phyloP scores from a whole-genome alignment of 2,329 filamentous ascomycete genomes.

The Talaromyces atroroseus region DNA sequence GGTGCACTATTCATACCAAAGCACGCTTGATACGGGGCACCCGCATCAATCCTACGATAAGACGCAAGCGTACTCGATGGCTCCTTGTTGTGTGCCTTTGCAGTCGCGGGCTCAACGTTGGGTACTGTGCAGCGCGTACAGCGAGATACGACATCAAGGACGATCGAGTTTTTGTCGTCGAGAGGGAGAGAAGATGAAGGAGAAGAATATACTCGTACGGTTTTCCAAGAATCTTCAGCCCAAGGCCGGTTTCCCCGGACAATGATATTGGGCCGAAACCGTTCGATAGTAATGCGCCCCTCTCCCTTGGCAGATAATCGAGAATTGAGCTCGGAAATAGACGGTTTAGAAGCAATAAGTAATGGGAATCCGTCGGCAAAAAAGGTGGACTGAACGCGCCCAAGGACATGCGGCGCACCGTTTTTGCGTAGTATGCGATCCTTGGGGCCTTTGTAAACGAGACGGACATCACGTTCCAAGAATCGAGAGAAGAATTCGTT shows the following conservation, averaged over 20 bases:
- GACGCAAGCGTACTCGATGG: constrained; percentile 60
- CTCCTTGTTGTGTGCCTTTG: constrained; percentile 52
- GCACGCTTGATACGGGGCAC: constrained; percentile 59
- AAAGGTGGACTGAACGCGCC: constrained; percentile 49
- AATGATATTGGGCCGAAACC: constrained; percentile 61
- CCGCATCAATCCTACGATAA: constrained; percentile 55
- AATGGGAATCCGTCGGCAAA: constrained; percentile 59
- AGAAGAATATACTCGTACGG: constrained; percentile 35
- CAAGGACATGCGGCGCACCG: constrained; percentile 49
- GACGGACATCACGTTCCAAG: constrained; percentile 50
- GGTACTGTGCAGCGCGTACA: constrained; percentile 59
- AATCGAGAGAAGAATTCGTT: constrained; percentile 53
- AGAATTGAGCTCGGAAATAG: constrained; percentile 54
- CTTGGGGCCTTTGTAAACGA: constrained; percentile 59
- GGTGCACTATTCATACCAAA: constrained; percentile 63
- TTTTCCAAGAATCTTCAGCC: constrained; percentile 61
- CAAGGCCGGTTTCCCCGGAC: constrained; percentile 53
- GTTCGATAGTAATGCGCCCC: constrained; percentile 53
- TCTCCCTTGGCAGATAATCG: constrained; percentile 42
- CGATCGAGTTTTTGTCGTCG: constrained; percentile 28
- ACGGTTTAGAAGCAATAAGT: constrained; percentile 52
- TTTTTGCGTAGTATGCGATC: constrained; percentile 53
- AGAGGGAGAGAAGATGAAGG: background rate
- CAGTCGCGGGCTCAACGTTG: constrained; percentile 60
- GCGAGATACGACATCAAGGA: constrained; percentile 54